phyloP scores from a whole-genome alignment of 2,329 filamentous ascomycete genomes.

The Pseudogymnoascus sp. region DNA sequence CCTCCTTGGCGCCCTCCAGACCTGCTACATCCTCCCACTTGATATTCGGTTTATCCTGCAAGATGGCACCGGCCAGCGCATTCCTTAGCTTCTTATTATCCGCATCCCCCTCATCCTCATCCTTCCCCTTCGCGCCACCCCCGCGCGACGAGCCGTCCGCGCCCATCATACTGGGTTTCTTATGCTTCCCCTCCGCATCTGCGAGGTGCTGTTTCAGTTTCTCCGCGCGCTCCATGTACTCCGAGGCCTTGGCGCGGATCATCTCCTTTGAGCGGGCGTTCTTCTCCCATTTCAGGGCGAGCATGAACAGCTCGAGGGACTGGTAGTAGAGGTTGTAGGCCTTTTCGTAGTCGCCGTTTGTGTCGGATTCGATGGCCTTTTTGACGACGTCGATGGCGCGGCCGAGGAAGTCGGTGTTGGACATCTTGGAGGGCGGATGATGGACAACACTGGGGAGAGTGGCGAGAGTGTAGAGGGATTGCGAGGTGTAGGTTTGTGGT shows the following conservation, averaged over 20 bases:
- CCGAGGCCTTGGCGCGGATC: conserved; percentile 87
- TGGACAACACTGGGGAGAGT: neutral
- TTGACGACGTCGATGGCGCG: conserved; percentile 95
- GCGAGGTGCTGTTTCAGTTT: conserved; percentile 89
- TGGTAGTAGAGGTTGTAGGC: conserved; percentile 95
- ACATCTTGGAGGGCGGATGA: conserved; percentile 52
- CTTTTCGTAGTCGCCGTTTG: conserved; percentile 91
- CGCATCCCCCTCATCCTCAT: conserved; percentile 59
- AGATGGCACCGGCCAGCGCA: conserved; percentile 82
- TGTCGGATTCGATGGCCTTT: conserved; percentile 95
- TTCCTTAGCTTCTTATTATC: conserved; percentile 93
- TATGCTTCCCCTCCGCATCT: conserved; percentile 62
- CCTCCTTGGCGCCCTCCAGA: conserved; percentile 88
- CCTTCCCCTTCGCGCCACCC: conserved; percentile 54
- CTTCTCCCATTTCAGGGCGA: conserved; percentile 99
- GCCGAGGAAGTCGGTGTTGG: conserved; percentile 92
- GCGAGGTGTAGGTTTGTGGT: neutral
- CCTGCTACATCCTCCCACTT: conserved; percentile 98
- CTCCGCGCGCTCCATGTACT: conserved; percentile 98
- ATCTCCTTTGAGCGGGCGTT: conserved; percentile 95
- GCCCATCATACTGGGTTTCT: conserved; percentile 64
- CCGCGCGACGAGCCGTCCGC: conserved; percentile 60
- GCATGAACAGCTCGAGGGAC: conserved; percentile 95
- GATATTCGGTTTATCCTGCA: conserved; percentile 92
- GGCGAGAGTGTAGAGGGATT: neutral